phyloP scores from a whole-genome alignment of 306 rosid genomes.

The Hippophae tibetana region DNA sequence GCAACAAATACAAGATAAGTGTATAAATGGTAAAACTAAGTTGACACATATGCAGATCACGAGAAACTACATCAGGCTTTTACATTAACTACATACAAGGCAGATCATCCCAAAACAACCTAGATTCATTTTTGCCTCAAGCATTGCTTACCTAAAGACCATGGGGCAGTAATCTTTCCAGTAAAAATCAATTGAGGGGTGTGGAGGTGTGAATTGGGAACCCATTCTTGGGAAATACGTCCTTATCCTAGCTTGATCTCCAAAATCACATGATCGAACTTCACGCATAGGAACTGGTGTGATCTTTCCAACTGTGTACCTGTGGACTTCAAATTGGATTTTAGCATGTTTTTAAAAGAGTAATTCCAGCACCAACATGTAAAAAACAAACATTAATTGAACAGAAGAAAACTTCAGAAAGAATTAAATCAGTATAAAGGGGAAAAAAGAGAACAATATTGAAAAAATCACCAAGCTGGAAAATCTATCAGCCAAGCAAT shows the following conservation, averaged over 20 bases:
- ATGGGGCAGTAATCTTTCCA: conserved; percentile 99
- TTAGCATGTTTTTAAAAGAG: conserved; percentile 15
- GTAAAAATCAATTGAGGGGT: conserved; percentile 62
- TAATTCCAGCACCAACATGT: no score
- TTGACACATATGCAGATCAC: not conserved
- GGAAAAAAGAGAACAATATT: no score
- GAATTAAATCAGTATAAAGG: not conserved
- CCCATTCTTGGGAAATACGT: conserved; percentile 84
- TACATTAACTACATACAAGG: no score
- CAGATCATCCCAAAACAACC: no score
- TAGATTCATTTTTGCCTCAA: no score
- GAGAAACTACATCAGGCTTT: not conserved
- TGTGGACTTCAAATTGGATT: conserved; percentile 39
- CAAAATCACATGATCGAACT: conserved; percentile 91
- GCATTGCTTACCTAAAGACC: conserved; percentile 72
- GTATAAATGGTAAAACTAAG: not conserved
- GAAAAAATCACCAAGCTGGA: no score
- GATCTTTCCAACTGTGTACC: conserved; percentile 96
- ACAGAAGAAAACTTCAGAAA: not conserved
- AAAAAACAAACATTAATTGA: not conserved
- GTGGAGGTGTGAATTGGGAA: conserved; percentile 90
- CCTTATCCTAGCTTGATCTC: conserved; percentile 81
- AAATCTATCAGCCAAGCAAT: no score
- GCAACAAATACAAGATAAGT: not conserved
- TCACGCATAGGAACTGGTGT: conserved; percentile 94